Percentiles rank a stretch among this genome's conserved stretches.
These are phyloP conservation scores for Zygoascus bituminiphila DNA, from an alignment of 805 yeast species.

Conservation along the genomic window DNA sequence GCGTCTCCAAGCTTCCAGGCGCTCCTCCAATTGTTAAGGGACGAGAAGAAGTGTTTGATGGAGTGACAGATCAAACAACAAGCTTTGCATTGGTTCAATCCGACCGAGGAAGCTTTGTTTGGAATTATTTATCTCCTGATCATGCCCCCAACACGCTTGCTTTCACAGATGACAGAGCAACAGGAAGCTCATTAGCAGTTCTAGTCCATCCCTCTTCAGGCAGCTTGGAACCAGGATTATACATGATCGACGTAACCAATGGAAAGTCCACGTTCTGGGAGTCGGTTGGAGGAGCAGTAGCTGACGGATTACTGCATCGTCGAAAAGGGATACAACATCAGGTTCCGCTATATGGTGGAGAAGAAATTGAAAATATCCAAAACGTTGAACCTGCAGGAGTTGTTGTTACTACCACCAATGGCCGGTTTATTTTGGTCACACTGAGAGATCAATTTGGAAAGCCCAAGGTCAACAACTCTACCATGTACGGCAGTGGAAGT, in stretches of 20 bases:
- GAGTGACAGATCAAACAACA: conserved; percentile 40
- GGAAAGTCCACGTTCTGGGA: conserved; percentile 67
- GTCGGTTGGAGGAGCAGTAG: conserved; percentile 61
- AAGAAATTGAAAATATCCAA: conserved; percentile 47
- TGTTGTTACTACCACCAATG: conserved; percentile 58
- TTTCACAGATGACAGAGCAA: conserved; percentile 31
- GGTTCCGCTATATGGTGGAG: conserved; percentile 42
- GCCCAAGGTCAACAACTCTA: conserved; percentile 30
- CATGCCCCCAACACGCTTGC: conserved; percentile 48
- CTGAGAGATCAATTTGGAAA: conserved; percentile 64
- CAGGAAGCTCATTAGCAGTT: conserved; percentile 38
- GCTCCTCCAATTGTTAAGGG: conserved; percentile 35
- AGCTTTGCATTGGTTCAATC: conserved; percentile 44
- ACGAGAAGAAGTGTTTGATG: conserved; percentile 25
- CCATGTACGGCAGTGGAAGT: conserved; percentile 23
- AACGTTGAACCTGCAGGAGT: conserved; percentile 70
- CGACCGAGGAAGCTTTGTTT: conserved; percentile 48
- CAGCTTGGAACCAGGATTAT: conserved; percentile 55
- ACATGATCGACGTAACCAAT: conserved; percentile 48
- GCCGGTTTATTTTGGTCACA: conserved; percentile 53
- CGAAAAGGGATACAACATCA: conserved; percentile 30
- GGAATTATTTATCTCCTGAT: conserved; percentile 62
- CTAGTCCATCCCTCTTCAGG: conserved; percentile 52
- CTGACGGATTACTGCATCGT: conserved; percentile 45
- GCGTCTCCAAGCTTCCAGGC: conserved; percentile 49